These are phyloP conservation scores for Phytophthora idaei DNA, from an alignment of 352 stramenopile species.

Conservation along the genomic window DNA sequence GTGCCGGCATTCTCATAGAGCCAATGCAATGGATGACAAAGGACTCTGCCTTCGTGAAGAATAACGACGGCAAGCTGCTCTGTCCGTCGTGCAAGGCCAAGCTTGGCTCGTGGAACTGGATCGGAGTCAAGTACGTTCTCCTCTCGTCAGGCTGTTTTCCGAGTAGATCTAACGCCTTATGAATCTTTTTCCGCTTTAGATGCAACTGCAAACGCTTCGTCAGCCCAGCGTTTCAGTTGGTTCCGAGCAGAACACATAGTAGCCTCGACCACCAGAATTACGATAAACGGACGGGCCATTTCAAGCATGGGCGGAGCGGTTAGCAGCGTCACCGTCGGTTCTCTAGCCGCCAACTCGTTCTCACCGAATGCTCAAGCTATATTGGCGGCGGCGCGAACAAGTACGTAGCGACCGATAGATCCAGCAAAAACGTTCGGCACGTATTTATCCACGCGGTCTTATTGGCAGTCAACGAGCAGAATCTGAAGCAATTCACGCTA, in stretches of 20 bases:
- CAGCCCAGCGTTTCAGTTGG: conserved; percentile 62
- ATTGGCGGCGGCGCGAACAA: not conserved
- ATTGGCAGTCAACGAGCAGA: no score
- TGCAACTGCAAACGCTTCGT: conserved; percentile 68
- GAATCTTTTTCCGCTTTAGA: conserved; percentile 30
- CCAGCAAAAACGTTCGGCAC: no score
- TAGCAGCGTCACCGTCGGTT: not conserved
- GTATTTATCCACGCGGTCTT: no score
- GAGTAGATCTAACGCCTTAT: not conserved
- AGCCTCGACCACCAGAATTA: conserved; percentile 11
- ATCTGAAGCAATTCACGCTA: no score
- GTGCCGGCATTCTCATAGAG: conserved; percentile 56
- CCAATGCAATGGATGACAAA: conserved; percentile 73
- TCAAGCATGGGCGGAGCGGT: not conserved
- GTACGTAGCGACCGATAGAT: no score
- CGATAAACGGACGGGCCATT: conserved; percentile 7
- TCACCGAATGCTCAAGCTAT: not conserved
- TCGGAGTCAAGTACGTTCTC: conserved; percentile 67
- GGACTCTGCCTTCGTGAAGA: conserved; percentile 28
- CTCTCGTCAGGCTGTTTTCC: not conserved
- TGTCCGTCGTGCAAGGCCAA: conserved; percentile 77
- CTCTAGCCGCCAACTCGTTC: not conserved
- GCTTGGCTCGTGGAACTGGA: conserved; percentile 81
- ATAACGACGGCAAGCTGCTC: conserved; percentile 62
- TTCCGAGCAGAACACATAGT: conserved; percentile 56